Conservation (phyloP, 2,329 filamentous ascomycete genomes). For the Scleromitrula shiraiana region DNA sequence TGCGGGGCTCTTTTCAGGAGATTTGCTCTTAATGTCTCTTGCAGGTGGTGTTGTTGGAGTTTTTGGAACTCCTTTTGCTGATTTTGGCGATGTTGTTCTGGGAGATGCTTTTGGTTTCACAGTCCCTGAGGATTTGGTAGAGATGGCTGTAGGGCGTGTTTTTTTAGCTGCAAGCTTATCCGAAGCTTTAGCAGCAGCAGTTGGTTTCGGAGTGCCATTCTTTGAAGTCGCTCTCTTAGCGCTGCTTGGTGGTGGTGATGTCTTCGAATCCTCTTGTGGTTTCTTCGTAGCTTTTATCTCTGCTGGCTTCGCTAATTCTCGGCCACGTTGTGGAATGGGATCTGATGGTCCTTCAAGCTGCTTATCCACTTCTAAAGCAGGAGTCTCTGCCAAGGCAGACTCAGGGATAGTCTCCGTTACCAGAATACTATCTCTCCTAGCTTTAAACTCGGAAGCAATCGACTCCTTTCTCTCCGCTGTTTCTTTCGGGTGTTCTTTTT, state of each 20-base stretch:
- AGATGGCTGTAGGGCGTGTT: constrained; percentile 6
- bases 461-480: constrained; percentile 21
- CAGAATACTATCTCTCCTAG: constrained; percentile 21
- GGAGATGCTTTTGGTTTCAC: constrained; percentile 5
- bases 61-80: constrained; percentile 11
- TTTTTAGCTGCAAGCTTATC: constrained; percentile 3
- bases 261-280: not conserved
- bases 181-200: not conserved
- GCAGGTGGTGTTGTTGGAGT: constrained; percentile 7
- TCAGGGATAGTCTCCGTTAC: constrained; percentile 26
- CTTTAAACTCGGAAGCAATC: constrained; percentile 19
- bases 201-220: constrained; percentile 1
- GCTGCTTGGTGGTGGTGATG: not conserved
- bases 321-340: constrained; percentile 9
- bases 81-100: constrained; percentile 12
- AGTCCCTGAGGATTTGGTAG: constrained; percentile 1
- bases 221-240: not conserved
- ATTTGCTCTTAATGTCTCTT: constrained; percentile 13
- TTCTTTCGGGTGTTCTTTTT: constrained; percentile 18
- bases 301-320: constrained; percentile 9
- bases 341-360: constrained; percentile 14
- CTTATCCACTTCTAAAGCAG: constrained; percentile 16
- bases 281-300: constrained; percentile 14
- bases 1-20: constrained; percentile 15
- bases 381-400: constrained; percentile 21